Evolutionary conservation across 352 stramenopile genomes (phyloP).

Genomic region (Peronospora tabacina): DNA sequence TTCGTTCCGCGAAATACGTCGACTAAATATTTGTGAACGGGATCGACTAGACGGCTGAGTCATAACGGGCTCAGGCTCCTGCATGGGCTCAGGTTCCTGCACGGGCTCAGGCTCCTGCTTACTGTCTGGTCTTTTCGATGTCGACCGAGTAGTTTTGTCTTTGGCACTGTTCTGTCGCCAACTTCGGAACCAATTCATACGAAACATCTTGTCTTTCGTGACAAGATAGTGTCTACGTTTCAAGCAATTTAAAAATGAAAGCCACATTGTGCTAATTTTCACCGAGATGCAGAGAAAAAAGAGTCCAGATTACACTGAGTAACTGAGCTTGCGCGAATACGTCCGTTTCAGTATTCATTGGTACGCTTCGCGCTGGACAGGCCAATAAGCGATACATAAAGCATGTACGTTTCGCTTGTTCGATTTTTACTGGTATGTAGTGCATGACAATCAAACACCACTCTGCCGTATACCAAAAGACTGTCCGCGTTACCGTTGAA

Average conservation of each 20-base stretch:
- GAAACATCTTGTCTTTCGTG: slow-evolving; percentile 2
- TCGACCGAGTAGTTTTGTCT: neutral
- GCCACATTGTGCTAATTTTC: neutral
- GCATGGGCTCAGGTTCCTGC: neutral
- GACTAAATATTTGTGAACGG: slow-evolving; percentile 1
- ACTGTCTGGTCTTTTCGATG: neutral
- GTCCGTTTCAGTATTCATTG: neutral
- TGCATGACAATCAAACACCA: neutral
- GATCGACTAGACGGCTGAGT: slow-evolving; percentile 1
- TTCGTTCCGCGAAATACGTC: neutral
- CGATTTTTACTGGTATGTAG: neutral
- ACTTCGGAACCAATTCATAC: slow-evolving; percentile 3
- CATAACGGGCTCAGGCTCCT: neutral
- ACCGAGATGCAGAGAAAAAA: neutral
- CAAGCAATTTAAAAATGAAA: slow-evolving; percentile 9
- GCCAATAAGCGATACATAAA: neutral
- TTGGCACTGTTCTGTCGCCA: neutral
- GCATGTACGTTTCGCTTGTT: neutral
- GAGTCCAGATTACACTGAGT: neutral
- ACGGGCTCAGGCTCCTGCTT: neutral
- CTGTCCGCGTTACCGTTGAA: neutral
- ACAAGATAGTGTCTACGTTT: neutral
- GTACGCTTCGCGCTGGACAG: neutral
- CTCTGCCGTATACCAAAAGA: neutral
- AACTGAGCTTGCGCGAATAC: neutral